Base-by-base conservation (phyloP, 805 yeast genomes). In the Kodamaea kakaduensis region DNA sequence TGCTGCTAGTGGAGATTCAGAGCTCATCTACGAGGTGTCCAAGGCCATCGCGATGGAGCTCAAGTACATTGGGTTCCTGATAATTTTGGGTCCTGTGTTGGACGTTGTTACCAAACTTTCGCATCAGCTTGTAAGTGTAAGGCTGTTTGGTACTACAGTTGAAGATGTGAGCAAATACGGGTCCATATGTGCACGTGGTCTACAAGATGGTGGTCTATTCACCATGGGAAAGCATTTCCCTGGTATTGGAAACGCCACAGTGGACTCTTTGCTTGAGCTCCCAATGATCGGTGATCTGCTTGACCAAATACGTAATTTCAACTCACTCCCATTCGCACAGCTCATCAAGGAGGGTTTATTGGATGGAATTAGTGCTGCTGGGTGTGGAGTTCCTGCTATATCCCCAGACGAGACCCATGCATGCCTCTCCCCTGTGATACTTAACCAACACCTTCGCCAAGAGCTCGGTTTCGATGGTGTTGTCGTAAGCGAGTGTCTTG, bases 171-270 rank as follows among this genome's bases (percentile, higher is more conserved):
- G 68, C n/a, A 69, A 65, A 45, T 76, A 64, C 44, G 80, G 79
- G 2, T 48, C 56, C 20, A 77, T 75, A 2, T 71, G 71, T 42
- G 71, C 78, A 4, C 59, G 57, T 38, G 84, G 83, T 1, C 60
- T 74, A 29, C 61, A 62, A 34, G 74, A 65, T 28, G 80, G 78
- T 9, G 80, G 81, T 1, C 48, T 78, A 9, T 50, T 71, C 23
- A 65, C 75, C 2, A 70, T 77, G 38, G 83, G 81, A 0, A 78
- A 78, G 46, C 83, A 78, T 54, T 78, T 78, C 46, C 84, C 84
- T 0, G 84, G 84, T 1, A 75, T 75, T 34, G 83, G 83, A 3
- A 71, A 73, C 36, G 81, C 81, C 1, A 65, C 70, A 14, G 78
- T 78, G 5, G 81, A 77, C 47, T 67, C 77, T 3, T 54, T 75